phyloP scores from a whole-genome alignment of 2,329 filamentous ascomycete species.

The Acrocalymma vagum region DNA sequence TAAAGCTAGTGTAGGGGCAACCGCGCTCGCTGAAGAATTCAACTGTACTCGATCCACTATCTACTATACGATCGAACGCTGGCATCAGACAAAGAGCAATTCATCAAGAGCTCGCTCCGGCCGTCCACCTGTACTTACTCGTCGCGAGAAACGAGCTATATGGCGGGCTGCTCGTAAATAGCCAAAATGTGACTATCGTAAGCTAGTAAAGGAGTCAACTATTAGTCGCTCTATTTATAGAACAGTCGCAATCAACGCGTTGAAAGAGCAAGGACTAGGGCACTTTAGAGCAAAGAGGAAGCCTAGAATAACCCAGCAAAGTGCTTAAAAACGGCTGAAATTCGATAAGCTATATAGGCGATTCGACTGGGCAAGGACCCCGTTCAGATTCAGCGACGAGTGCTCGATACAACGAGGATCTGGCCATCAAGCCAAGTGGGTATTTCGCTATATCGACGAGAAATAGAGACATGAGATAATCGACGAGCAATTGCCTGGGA shows the following conservation, averaged over 20 bases:
- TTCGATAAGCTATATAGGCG: no score
- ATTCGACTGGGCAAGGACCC: neutral
- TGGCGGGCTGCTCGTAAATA: constrained; percentile 1
- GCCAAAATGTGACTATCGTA: constrained; percentile 6
- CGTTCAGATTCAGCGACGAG: constrained; percentile 5
- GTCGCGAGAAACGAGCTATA: constrained; percentile 1
- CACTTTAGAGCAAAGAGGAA: no score
- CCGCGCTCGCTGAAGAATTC: constrained; percentile 4
- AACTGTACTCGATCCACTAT: constrained; percentile 3
- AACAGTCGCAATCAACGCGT: no score
- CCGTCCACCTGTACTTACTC: constrained; percentile 7
- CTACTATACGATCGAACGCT: constrained; percentile 4
- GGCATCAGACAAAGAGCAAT: neutral
- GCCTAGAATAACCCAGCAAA: no score
- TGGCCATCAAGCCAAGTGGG: constrained; percentile 2
- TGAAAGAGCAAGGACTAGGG: no score
- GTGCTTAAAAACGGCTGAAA: no score
- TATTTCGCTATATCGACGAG: constrained; percentile 1
- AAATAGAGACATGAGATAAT: constrained; percentile 4
- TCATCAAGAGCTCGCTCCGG: constrained; percentile 1
- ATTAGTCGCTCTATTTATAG: no score
- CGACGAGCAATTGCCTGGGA: no score
- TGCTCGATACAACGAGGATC: constrained; percentile 4
- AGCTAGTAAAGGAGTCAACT: constrained; percentile 6
- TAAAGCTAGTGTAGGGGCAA: constrained; percentile 4